Evolutionary conservation across 2,329 filamentous ascomycete genomes (phyloP).

Genomic region (Aspergillus caelatus): DNA sequence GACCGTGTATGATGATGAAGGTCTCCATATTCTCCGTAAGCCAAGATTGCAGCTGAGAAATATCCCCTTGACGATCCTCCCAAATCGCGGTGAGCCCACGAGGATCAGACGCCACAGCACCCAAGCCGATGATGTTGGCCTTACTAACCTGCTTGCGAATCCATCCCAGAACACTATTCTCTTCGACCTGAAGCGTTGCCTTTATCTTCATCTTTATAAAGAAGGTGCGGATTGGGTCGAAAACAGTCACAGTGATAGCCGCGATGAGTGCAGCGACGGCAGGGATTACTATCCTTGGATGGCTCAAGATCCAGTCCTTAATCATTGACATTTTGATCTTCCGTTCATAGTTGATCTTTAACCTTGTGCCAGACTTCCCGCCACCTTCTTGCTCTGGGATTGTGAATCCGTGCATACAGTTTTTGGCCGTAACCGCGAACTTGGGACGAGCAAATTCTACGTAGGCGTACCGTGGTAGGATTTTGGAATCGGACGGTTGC

Average conservation of each 20-base stretch:
- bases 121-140: slow-evolving; percentile 49
- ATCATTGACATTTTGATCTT: slow-evolving; percentile 76
- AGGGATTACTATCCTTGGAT: slow-evolving; percentile 87
- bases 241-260: slow-evolving; percentile 80
- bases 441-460: slow-evolving; percentile 74
- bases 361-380: slow-evolving; percentile 72
- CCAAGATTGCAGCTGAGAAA: slow-evolving; percentile 82
- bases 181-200: slow-evolving; percentile 70
- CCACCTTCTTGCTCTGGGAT: slow-evolving; percentile 71
- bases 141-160: slow-evolving; percentile 66
- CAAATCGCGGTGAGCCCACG: slow-evolving; percentile 79
- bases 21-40: slow-evolving; percentile 86
- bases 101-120: slow-evolving; percentile 57
- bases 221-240: slow-evolving; percentile 91
- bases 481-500: slow-evolving; percentile 84
- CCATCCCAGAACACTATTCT: slow-evolving; percentile 78
- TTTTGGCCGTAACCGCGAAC: slow-evolving; percentile 83
- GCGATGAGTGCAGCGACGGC: slow-evolving; percentile 78
- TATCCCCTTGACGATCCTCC: slow-evolving; percentile 81
- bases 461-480: slow-evolving; percentile 76
- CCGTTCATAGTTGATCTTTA: slow-evolving; percentile 83
- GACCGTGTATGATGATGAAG: slow-evolving; percentile 91
- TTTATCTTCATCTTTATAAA: slow-evolving; percentile 90
- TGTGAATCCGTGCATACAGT: slow-evolving; percentile 85
- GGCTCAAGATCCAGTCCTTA: slow-evolving; percentile 82